A percentile compares a stretch with the other conserved stretches of the same genome.
These are phyloP conservation scores for Fusarium papillatum DNA, from an alignment of 2,329 filamentous ascomycete genomes.

Conservation along the genomic window DNA sequence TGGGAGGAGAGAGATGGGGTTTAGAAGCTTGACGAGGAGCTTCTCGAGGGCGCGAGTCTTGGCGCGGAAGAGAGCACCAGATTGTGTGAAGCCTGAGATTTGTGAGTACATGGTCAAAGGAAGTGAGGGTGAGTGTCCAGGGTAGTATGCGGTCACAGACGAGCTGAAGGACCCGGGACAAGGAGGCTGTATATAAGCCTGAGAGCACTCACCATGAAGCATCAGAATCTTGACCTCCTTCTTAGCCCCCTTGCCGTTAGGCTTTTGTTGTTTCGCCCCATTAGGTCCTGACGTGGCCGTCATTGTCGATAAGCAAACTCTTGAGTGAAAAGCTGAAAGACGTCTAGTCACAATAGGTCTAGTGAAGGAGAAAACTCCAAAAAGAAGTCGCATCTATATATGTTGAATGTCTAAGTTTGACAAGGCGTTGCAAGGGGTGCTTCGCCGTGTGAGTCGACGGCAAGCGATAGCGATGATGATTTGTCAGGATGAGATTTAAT, in stretches of 20 bases:
- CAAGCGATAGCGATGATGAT: slow-evolving; percentile 43
- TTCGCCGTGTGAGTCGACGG: slow-evolving; percentile 40
- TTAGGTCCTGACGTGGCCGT: slow-evolving; percentile 34
- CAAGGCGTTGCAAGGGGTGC: not conserved
- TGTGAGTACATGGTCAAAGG: slow-evolving; percentile 23
- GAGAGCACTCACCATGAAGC: slow-evolving; percentile 72
- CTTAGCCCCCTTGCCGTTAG: slow-evolving; percentile 54
- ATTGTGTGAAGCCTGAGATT: slow-evolving; percentile 85
- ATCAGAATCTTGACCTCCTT: slow-evolving; percentile 78
- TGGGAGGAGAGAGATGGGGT: slow-evolving; percentile 66
- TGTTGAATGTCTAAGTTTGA: not conserved
- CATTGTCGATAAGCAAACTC: slow-evolving; percentile 42
- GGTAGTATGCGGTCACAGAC: not conserved
- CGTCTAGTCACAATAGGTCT: slow-evolving; percentile 32
- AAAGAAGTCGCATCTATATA: slow-evolving; percentile 39
- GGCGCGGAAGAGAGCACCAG: slow-evolving; percentile 84
- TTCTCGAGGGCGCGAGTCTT: slow-evolving; percentile 93
- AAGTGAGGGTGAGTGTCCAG: not conserved
- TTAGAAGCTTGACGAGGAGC: slow-evolving; percentile 80
- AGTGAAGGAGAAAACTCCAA: slow-evolving; percentile 22
- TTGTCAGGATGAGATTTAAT: slow-evolving; percentile 41
- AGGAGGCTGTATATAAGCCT: no score
- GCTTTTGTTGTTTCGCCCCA: slow-evolving; percentile 41
- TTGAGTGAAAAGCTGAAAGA: slow-evolving; percentile 13
- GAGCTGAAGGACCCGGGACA: not conserved